These are phyloP conservation scores for Aspergillus eucalypticola DNA, from an alignment of 2,329 filamentous ascomycete genomes.

Conservation along the genomic window DNA sequence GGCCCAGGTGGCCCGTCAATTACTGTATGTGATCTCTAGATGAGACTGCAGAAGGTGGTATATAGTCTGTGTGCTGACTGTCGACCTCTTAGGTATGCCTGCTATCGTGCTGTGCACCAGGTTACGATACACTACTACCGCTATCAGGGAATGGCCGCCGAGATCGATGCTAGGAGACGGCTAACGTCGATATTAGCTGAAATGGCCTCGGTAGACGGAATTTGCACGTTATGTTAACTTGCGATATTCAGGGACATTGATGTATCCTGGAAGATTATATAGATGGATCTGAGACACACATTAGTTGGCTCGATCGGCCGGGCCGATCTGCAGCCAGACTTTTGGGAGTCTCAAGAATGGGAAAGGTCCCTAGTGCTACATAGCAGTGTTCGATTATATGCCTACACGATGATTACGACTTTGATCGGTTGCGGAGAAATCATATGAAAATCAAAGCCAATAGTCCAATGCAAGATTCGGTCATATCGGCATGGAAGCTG, in stretches of 20 bases:
- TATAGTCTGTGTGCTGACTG: neutral
- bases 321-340: neutral
- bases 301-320: no score
- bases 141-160: slow-evolving; percentile 34
- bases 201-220: slow-evolving; percentile 25
- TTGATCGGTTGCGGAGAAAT: no score
- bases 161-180: slow-evolving; percentile 39
- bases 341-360: neutral
- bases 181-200: slow-evolving; percentile 34
- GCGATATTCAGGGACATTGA: neutral
- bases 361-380: neutral
- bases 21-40: slow-evolving; percentile 33
- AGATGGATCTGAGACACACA: neutral
- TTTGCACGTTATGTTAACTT: neutral
- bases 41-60: neutral
- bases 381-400: neutral
- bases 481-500: neutral
- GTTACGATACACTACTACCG: slow-evolving; percentile 45
- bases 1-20: slow-evolving; percentile 31
- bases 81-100: slow-evolving; percentile 35
- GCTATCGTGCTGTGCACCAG: slow-evolving; percentile 39
- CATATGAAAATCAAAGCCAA: neutral
- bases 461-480: neutral
- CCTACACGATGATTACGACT: neutral
- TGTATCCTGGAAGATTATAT: neutral